Conservation (phyloP, 1,284 basidiomycete species). For the Rhodofomes roseus region DNA sequence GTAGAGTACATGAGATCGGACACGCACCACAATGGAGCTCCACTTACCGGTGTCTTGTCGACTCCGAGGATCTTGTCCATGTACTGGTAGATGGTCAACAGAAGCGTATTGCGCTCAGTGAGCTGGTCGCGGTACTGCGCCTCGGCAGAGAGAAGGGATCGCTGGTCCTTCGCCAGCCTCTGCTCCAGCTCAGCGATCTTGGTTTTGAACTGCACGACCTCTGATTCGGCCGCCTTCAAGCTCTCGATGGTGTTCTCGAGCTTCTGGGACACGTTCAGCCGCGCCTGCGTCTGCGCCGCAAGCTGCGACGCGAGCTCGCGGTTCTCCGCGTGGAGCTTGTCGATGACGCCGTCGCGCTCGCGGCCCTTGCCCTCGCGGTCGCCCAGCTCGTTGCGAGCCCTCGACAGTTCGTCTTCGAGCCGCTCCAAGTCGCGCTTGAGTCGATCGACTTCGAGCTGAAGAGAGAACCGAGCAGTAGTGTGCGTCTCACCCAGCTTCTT, state of each 20-base stretch:
- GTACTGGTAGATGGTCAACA: conserved; percentile 92
- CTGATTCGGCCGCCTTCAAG: conserved; percentile 63
- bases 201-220: conserved; percentile 53
- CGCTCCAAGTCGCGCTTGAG: conserved; percentile 82
- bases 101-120: conserved; percentile 87
- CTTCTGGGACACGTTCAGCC: conserved; percentile 83
- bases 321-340: conserved; percentile 75
- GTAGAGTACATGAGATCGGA: conserved; percentile 2
- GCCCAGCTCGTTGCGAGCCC: conserved; percentile 71
- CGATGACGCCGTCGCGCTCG: conserved; percentile 67
- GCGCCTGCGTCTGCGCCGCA: conserved; percentile 79
- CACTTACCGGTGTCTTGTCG: conserved; percentile 76
- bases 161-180: conserved; percentile 81
- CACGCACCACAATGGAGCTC: conserved; percentile 7
- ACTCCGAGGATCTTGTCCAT: conserved; percentile 92
- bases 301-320: conserved; percentile 75
- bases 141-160: conserved; percentile 68
- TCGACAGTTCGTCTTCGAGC: conserved; percentile 76
- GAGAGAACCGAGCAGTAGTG: conserved; percentile 79
- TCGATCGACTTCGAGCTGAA: conserved; percentile 90
- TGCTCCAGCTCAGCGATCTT: conserved; percentile 76
- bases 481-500: conserved; percentile 78
- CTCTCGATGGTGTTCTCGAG: conserved; percentile 65
- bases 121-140: conserved; percentile 85
- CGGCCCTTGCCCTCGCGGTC: conserved; percentile 61